A percentile compares a stretch with the other conserved stretches of the same genome.
Evolutionary conservation across 139 green algal species (phyloP).

Genomic region (Micromonas pusilla): DNA sequence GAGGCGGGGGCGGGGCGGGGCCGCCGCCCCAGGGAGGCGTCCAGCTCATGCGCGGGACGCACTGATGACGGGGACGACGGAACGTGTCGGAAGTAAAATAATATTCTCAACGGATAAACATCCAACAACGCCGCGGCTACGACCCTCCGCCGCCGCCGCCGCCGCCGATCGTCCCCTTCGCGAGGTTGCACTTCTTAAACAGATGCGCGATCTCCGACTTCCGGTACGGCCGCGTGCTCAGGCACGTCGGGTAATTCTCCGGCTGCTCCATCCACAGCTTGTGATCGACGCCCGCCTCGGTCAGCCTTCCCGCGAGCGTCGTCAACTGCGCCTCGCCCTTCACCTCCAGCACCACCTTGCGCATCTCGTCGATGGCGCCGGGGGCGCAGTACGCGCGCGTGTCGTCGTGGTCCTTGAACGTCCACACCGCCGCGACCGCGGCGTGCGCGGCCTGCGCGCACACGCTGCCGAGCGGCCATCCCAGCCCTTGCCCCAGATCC

Average conservation of each 20-base stretch:
- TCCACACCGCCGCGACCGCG: conserved; percentile 72
- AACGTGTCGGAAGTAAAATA: too few relatives aligned
- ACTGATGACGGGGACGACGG: too few relatives aligned
- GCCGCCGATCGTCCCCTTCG: conserved; percentile 29
- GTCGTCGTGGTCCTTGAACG: conserved; percentile 39
- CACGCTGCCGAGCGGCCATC: conserved; percentile 86
- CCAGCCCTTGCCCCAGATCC: conserved; percentile 71
- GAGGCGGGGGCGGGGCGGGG: too few relatives aligned
- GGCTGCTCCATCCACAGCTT: conserved; percentile 92
- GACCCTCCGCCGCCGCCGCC: too few relatives aligned
- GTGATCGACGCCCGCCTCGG: conserved; percentile 53
- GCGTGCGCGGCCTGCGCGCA: conserved; percentile 88
- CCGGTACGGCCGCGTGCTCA: conserved; percentile 75
- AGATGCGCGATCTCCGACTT: conserved; percentile 54
- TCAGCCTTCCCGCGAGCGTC: conserved; percentile 62
- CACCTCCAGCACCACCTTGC: conserved; percentile 90
- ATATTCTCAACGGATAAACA: too few relatives aligned
- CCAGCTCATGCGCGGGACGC: too few relatives aligned
- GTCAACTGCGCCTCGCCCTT: conserved; percentile 73
- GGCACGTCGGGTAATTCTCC: conserved; percentile 77
- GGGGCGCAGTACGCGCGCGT: conserved; percentile 60
- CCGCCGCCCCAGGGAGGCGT: too few relatives aligned
- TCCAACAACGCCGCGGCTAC: too few relatives aligned
- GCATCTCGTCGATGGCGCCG: conserved; percentile 81
- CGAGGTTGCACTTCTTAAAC: conserved; percentile 85